Base-by-base conservation (phyloP, 2,329 filamentous ascomycete species). In the Pezicula rhizophila region DNA sequence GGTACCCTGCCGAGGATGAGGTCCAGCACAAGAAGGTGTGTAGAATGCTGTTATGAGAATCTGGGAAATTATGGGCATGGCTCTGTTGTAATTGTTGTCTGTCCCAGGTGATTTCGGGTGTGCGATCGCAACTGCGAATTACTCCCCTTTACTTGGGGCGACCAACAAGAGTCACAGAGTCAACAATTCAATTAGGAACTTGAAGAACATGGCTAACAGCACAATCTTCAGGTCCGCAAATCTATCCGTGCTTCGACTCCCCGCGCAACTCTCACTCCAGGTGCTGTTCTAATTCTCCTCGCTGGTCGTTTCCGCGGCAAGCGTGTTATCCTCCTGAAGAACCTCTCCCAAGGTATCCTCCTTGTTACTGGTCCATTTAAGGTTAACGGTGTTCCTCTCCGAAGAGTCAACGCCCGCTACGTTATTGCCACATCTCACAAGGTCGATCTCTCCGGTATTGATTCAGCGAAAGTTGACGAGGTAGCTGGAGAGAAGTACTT, bases 341-440 rank as follows among this genome's bases (percentile, higher is more conserved):
- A 86, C 76, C 91, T 99, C 70, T 81, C 89, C 70, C 89, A 96
- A 80, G 93, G 93, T 78, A 89, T 96, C 62, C 90, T 99, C 74
- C 89, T 99, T 73, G 90, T 99, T 68, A 99, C 93, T 71, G 93
- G 93, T 68, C 93, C 93, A 72, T 99, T 97, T 88, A 99, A 97
- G 87, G 87, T 99, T 79, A 99, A 99, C 80, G 93, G 93, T 75
- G 93, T 99, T 62, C 93, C 93, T 65, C 86, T 99, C 69, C 87
- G 93, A 77, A 84, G 88, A 73, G 88, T 95, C 72, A 95, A 95
- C 79, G 80, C 89, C 71, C 85, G 88, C 76, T 95, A 93, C 77
- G 89, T 95, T 70, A 95, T 95, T 72, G 89, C 88, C 69, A 95
- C 89, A 68, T 89, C 85, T 66, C 84, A 85, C 71, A 88, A 85